Conservation (phyloP, 148 eudicot species). For the Camellia japonica region DNA sequence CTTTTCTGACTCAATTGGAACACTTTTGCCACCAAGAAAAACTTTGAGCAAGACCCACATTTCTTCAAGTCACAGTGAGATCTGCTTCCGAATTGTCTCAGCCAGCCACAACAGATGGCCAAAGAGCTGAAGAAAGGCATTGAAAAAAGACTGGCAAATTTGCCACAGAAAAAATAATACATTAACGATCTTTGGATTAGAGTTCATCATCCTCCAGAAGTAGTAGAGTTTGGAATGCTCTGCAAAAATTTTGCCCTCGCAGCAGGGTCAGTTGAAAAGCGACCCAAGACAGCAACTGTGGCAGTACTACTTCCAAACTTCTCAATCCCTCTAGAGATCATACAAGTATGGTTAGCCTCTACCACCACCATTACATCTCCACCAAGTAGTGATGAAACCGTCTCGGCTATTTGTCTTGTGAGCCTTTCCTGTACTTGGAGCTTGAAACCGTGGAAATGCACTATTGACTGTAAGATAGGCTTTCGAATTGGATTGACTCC, state of each 20-base stretch:
- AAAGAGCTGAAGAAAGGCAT: background rate
- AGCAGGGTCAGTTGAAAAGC: conserved; percentile 65
- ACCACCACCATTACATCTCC: conserved; percentile 86
- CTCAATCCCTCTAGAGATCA: conserved; percentile 92
- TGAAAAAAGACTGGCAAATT: background rate
- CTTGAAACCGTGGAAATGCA: conserved; percentile 83
- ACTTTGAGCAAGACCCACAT: background rate
- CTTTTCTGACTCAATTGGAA: background rate
- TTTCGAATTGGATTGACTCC: conserved; percentile 37
- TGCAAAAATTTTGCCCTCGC: conserved; percentile 69
- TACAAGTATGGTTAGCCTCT: conserved; percentile 89
- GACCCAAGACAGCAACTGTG: conserved; percentile 83
- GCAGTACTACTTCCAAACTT: conserved; percentile 88
- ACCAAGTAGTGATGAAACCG: conserved; percentile 64
- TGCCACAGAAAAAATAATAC: background rate
- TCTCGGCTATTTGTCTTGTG: conserved; percentile 85
- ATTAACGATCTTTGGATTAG: background rate
- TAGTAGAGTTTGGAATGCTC: conserved; percentile 41
- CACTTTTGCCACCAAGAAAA: background rate
- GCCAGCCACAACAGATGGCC: background rate
- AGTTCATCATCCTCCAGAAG: conserved; percentile 24
- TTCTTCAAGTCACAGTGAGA: background rate
- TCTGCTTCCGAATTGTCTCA: background rate
- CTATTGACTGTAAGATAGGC: conserved; percentile 63
- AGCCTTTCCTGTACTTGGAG: conserved; percentile 97